These are phyloP conservation scores for Scheffersomyces insectosa DNA, from an alignment of 1,139 yeast species.

Conservation along the genomic window DNA sequence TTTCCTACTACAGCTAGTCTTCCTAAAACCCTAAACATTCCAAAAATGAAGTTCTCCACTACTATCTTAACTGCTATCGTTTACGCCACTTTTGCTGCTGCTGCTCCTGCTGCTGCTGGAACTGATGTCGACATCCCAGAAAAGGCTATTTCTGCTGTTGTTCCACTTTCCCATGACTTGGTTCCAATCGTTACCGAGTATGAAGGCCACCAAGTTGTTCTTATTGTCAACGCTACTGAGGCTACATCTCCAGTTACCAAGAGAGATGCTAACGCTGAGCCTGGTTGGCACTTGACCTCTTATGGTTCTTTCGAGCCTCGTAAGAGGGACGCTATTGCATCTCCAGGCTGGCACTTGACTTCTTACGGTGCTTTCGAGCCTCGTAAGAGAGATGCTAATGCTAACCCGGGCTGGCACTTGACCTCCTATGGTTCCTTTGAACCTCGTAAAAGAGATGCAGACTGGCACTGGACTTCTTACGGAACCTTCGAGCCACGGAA, in stretches of 20 bases:
- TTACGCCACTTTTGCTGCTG: conserved; percentile 11
- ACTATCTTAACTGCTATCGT: conserved; percentile 12
- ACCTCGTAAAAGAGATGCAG: conserved; percentile 16
- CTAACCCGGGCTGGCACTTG: conserved; percentile 17
- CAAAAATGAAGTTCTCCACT: conserved; percentile 13
- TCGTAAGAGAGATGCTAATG: conserved; percentile 16
- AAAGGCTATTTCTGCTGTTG: conserved; percentile 14
- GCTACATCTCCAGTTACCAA: conserved; percentile 10
- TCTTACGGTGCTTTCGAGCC: conserved; percentile 8
- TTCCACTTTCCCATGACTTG: conserved; percentile 13
- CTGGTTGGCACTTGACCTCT: conserved; percentile 8
- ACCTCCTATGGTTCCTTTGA: conserved; percentile 14
- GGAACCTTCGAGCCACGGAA: conserved; percentile 12
- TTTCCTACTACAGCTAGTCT: no score
- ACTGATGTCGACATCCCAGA: conserved; percentile 13
- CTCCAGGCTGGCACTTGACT: conserved; percentile 14
- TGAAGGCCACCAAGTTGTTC: conserved; percentile 16
- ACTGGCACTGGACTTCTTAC: conserved; percentile 14
- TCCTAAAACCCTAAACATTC: neutral
- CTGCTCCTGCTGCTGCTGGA: conserved; percentile 12
- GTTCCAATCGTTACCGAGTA: conserved; percentile 15
- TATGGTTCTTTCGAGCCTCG: neutral
- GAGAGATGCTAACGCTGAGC: conserved; percentile 9
- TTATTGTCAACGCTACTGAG: conserved; percentile 19
- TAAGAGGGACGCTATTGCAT: conserved; percentile 14